A percentile compares a stretch with the other conserved stretches of the same genome.
Conservation (phyloP, 2,329 filamentous ascomycete species). For the Phyllosticta citriasiana region DNA sequence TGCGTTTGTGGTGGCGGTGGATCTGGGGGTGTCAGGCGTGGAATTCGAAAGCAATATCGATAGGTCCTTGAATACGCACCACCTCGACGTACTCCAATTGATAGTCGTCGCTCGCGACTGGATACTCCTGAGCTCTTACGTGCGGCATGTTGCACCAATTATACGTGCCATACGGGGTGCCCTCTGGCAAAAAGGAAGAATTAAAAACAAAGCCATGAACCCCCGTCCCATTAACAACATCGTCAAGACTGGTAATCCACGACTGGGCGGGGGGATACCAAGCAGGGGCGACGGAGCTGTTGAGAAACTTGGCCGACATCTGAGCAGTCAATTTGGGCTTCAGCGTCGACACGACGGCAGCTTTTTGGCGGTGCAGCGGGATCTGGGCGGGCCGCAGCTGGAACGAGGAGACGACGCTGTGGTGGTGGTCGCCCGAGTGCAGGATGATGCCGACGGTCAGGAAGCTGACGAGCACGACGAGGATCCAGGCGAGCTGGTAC, state of each 20-base stretch:
- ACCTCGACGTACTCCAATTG: conserved; percentile 66
- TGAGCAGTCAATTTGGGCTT: not conserved
- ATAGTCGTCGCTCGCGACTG: conserved; percentile 44
- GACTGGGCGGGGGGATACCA: conserved; percentile 29
- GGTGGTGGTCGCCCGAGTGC: not conserved
- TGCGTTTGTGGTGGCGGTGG: conserved; percentile 77
- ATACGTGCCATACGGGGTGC: conserved; percentile 51
- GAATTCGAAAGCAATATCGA: not conserved
- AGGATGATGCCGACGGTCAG: not conserved
- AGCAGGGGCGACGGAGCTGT: not conserved
- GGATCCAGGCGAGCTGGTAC: not conserved
- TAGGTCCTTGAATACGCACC: conserved; percentile 30
- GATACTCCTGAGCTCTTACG: conserved; percentile 58
- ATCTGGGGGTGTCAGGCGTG: conserved; percentile 38
- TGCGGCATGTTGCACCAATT: conserved; percentile 89
- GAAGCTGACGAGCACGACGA: not conserved
- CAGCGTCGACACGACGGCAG: not conserved
- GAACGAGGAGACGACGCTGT: not conserved
- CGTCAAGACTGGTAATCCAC: conserved; percentile 51
- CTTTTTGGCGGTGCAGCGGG: not conserved
- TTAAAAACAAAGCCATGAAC: conserved; percentile 69
- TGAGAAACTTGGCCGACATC: conserved; percentile 5
- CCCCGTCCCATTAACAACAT: conserved; percentile 49
- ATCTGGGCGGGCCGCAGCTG: not conserved
- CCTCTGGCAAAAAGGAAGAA: conserved; percentile 47